Base-by-base conservation (phyloP, 2,329 filamentous ascomycete genomes). In the Aspergillus aculeatus region DNA sequence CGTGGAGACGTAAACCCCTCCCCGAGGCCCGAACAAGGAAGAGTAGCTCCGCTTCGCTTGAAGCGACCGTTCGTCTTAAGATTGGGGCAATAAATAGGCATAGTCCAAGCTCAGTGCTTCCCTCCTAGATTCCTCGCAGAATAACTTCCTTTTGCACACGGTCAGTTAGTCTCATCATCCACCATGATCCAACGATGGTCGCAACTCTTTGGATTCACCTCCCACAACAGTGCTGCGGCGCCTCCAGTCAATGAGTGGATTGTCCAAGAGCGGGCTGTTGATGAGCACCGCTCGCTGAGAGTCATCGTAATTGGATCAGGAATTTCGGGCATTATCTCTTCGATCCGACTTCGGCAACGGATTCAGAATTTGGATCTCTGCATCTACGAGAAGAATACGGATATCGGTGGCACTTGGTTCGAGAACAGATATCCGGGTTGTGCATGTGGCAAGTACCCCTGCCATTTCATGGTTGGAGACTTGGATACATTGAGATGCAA, bases 281-380 rank as follows among this genome's bases (percentile, higher is more conserved):
- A 77, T 58, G 68, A 75, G 49, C 51, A 38, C 9, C 68, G 74
- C n/a, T 70, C 67, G 1, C 41, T 77, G 57, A 65, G 70, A 50
- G 66, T 78, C 6, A 64, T 77, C 7, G 64, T 76, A 38, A 76
- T 78, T 32, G 76, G 76, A 6, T 73, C 74, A 5, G 76, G 76
- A 0, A 71, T 78, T 7, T 76, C 74, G 5, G 76, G 77, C 4
- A 76, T 78, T 23, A 63, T 78, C 16, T 65, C 73, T 6, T 75
- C 72, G 14, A 73, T 78, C 49, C 68, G 75, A 23, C 69, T 78
- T n/a, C 66, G 68, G 2, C 75, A 75, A 57, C 69, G 72, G 24
- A 71, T 77, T 29, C 66, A 70, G 10, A 77, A 78, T 26, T 29
- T 76, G n/a, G 69, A 75, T 10, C 60, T 76, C 0, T 68, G 66